A percentile compares a stretch with the other conserved stretches of the same genome.
These are phyloP conservation scores for Ceratocystis cacaofunesta DNA, from an alignment of 2,329 filamentous ascomycete genomes.

Conservation along the genomic window DNA sequence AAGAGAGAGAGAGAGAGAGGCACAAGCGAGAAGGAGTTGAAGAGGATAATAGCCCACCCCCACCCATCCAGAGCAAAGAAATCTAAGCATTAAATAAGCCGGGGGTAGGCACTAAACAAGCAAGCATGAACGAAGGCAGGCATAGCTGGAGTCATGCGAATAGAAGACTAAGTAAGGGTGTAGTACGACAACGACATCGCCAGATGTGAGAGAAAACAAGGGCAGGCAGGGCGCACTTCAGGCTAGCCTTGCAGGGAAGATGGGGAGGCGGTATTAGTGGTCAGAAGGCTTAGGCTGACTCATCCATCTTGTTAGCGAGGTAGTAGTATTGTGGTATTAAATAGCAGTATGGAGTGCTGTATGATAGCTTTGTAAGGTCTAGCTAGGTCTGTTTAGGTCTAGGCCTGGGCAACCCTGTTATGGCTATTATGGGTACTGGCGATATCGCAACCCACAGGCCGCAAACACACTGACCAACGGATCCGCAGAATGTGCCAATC, in stretches of 20 bases:
- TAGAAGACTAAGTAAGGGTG: not conserved
- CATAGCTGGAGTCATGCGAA: not conserved
- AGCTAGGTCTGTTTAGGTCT: not conserved
- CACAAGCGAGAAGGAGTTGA: conserved; percentile 5
- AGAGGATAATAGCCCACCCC: not conserved
- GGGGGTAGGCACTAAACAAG: not conserved
- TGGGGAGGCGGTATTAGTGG: not conserved
- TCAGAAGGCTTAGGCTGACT: not conserved
- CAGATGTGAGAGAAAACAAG: not conserved
- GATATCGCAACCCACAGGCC: not conserved
- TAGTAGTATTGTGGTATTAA: not conserved
- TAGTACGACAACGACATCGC: not conserved
- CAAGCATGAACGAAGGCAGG: not conserved
- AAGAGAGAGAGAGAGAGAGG: not conserved
- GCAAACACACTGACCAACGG: not conserved
- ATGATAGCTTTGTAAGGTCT: not conserved
- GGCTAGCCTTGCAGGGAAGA: not conserved
- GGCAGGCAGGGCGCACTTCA: not conserved
- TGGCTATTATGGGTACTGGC: not conserved
- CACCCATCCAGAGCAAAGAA: not conserved
- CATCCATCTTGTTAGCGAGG: not conserved
- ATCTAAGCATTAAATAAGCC: not conserved
- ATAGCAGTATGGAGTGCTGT: not conserved
- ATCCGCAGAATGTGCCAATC: conserved; percentile 4
- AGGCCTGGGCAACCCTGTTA: not conserved